Evolutionary conservation across 2,329 filamentous ascomycete genomes (phyloP).

Genomic region (Ceratocystiopsis sp.): DNA sequence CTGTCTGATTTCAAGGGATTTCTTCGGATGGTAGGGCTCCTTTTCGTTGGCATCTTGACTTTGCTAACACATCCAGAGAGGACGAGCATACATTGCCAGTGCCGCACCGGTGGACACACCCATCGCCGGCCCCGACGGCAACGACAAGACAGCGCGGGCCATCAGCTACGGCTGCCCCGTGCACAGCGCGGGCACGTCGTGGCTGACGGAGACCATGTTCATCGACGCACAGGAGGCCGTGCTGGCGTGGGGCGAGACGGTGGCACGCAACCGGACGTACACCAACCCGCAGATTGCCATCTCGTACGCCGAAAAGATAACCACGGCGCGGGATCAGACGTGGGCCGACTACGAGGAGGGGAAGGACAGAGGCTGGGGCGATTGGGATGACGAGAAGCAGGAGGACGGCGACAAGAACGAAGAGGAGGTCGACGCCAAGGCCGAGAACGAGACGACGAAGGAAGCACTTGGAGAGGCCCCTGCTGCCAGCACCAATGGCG

Average conservation of each 20-base stretch:
- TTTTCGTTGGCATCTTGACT: slow-evolving; percentile 7
- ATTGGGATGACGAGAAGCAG: neutral
- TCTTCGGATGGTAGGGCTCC: slow-evolving; percentile 25
- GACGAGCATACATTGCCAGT: slow-evolving; percentile 43
- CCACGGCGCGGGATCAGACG: neutral
- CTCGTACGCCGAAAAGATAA: slow-evolving; percentile 7
- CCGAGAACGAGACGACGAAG: too few relatives aligned
- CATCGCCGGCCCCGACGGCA: slow-evolving; percentile 34
- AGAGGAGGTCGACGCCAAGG: neutral
- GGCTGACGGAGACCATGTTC: slow-evolving; percentile 45
- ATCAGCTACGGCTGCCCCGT: slow-evolving; percentile 43
- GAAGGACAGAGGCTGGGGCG: neutral
- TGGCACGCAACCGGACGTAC: slow-evolving; percentile 11
- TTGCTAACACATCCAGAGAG: slow-evolving; percentile 25
- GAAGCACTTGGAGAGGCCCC: too few relatives aligned
- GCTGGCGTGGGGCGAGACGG: slow-evolving; percentile 13
- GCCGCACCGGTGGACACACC: slow-evolving; percentile 31
- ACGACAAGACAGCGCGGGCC: slow-evolving; percentile 21
- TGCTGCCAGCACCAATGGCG: too few relatives aligned
- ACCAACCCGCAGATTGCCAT: slow-evolving; percentile 12
- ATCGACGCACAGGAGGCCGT: slow-evolving; percentile 19
- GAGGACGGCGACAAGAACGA: neutral
- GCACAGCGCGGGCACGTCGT: slow-evolving; percentile 48
- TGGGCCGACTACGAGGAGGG: slow-evolving; percentile 2
- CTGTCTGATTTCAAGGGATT: slow-evolving; percentile 38